phyloP scores from a whole-genome alignment of 176 grass and related monocot genomes.

The Eleusine coracana region DNA sequence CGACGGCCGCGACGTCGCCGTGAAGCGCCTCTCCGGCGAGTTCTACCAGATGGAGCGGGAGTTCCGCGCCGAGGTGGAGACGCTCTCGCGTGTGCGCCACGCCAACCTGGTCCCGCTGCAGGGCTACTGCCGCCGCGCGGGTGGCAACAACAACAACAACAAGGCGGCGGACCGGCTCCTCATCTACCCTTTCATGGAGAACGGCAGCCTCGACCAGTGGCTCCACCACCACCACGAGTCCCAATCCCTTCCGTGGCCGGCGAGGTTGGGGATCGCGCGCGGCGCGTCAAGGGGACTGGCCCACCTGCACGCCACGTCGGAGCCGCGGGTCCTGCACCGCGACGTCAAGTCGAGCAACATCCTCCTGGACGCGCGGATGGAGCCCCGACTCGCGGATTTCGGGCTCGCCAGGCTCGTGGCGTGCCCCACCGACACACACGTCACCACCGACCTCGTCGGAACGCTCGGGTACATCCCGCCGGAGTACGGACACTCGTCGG shows the following conservation, averaged over 20 bases:
- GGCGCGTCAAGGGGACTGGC: constrained; percentile 57
- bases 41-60: constrained; percentile 66
- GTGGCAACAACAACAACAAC: constrained; percentile 56
- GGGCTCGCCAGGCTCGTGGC: constrained; percentile 55
- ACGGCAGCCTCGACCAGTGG: constrained; percentile 75
- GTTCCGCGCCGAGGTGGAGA: constrained; percentile 77
- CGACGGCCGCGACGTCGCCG: constrained; percentile 38
- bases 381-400: constrained; percentile 66
- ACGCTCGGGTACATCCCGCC: constrained; percentile 82
- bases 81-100: constrained; percentile 63
- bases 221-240: constrained; percentile 42
- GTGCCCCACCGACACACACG: constrained; percentile 51
- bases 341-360: constrained; percentile 93
- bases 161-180: constrained; percentile 53
- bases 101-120: constrained; percentile 55
- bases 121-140: constrained; percentile 66
- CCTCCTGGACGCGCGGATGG: constrained; percentile 61
- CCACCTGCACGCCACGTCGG: constrained; percentile 63
- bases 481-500: constrained; percentile 51
- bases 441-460: constrained; percentile 66
- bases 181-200: constrained; percentile 72
- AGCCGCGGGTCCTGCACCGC: constrained; percentile 67
- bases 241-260: constrained; percentile 39
- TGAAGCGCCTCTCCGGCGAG: constrained; percentile 58
- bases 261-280: constrained; percentile 33